Evolutionary conservation across 2,329 filamentous ascomycete genomes (phyloP), one percentile per base, ranked within the genome.

Genomic region (Knufia fluminis): DNA sequence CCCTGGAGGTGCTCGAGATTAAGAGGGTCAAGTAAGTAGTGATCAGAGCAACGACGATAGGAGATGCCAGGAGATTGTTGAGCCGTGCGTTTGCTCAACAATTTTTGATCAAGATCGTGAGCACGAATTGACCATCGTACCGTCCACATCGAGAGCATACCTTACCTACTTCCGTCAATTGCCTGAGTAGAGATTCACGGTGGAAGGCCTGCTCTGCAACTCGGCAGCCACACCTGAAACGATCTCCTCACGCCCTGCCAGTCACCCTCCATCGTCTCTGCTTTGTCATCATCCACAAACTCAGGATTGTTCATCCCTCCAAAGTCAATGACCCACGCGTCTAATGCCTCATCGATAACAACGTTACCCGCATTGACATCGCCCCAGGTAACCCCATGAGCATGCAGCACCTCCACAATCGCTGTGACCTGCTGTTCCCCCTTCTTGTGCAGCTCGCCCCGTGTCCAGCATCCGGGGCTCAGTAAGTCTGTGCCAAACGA

Each of bases 251-350:
- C 35, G 35, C 35, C 35, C 17, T 38, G 35, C 35, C 35, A 38
- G 35, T 38, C 35, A 28, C 12, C 26, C 26, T 6, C 26, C 26
- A 28, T 28, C 26, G 26, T 28, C 35, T 38, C 35, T 38, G 35
- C n/a, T 38, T 38, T 38, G 35, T 38, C 35, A 20, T 38, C 35
- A 20, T 38, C 35, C 35, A 38, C 35, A 38, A 28, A 28, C 26
- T 28, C 26, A 28, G 26, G 6, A 28, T 28, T 28, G 26, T 28
- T 28, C 26, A 12, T 28, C 6, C 26, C 12, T 28, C 6, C 26
- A 28, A 48, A 51, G 38, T 51, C 48, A 40, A 51, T 40, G 38
- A 51, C 20, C 42, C 42, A 46, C 16, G 48, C 43, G 46, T 51
- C 48, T 12, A 22, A 22, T 42, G 33, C 48, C 23, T 48, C 31